Conservation (phyloP, 2,329 filamentous ascomycete species). For the Exophiala dermatitidis region DNA sequence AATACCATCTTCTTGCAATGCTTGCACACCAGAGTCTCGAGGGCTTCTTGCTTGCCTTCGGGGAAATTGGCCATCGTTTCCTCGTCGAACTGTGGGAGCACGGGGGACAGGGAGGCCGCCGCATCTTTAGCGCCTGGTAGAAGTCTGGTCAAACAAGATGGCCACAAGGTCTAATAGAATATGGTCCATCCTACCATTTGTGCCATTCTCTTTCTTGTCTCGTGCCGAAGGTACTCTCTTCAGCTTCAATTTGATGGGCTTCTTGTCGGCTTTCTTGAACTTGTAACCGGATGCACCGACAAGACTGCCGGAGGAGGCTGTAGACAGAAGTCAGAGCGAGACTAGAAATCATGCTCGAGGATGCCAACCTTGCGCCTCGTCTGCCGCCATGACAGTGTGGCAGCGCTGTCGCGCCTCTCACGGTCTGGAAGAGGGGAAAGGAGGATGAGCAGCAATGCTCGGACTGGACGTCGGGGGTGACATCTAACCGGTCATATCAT, state of each 20-base stretch:
- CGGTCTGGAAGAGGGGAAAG: background rate
- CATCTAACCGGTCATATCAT: background rate
- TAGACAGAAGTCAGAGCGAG: background rate
- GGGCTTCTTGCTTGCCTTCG: constrained; percentile 47
- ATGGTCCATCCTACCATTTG: constrained; percentile 25
- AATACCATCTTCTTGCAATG: constrained; percentile 88
- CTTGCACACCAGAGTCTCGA: constrained; percentile 76
- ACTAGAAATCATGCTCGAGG: background rate
- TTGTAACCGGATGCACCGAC: constrained; percentile 42
- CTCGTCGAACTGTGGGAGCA: constrained; percentile 59
- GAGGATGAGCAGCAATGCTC: background rate
- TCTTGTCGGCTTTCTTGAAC: constrained; percentile 40
- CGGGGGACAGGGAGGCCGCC: constrained; percentile 36
- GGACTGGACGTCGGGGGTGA: background rate
- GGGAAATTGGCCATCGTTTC: constrained; percentile 70
- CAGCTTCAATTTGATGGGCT: constrained; percentile 40
- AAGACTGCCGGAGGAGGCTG: constrained; percentile 29
- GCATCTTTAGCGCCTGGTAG: constrained; percentile 22
- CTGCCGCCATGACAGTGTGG: constrained; percentile 2
- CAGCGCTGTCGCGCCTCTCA: background rate
- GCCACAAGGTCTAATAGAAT: background rate
- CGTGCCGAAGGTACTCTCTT: constrained; percentile 33
- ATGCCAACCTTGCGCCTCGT: constrained; percentile 6
- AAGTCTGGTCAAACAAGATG: background rate
- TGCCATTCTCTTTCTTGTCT: constrained; percentile 33